Conservation (phyloP, 2,329 filamentous ascomycete species). For the Arthrobotrys entomopaga region DNA sequence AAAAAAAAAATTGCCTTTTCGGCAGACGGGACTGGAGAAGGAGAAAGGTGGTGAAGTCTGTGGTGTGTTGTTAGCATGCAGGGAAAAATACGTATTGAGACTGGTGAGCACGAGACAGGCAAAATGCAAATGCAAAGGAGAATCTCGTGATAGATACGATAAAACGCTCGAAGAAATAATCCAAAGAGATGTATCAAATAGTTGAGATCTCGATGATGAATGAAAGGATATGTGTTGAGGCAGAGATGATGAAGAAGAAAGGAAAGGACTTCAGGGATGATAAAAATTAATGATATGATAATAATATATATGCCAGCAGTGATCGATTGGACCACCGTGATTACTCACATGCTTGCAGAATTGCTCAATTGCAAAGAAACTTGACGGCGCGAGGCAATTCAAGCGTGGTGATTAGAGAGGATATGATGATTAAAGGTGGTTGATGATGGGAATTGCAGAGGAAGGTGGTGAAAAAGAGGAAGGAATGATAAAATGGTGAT, state of each 20-base stretch:
- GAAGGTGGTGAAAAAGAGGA: constrained; percentile 1
- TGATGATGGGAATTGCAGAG: constrained; percentile 8
- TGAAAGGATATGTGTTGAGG: constrained; percentile 2
- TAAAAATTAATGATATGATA: constrained; percentile 3
- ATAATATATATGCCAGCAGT: constrained; percentile 15
- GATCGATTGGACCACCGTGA: constrained; percentile 25
- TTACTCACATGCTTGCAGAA: constrained; percentile 40
- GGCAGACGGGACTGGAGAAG: too few relatives aligned
- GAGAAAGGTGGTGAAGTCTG: background rate
- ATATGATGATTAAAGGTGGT: constrained; percentile 9
- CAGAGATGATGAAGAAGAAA: constrained; percentile 8
- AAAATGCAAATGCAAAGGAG: constrained; percentile 17
- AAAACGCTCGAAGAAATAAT: background rate
- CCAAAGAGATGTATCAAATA: background rate
- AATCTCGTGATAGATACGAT: constrained; percentile 4
- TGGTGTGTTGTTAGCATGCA: constrained; percentile 35
- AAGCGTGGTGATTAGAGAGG: constrained; percentile 14
- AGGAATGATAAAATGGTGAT: constrained; percentile 17
- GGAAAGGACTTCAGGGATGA: constrained; percentile 7
- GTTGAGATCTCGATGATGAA: background rate
- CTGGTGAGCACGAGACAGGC: constrained; percentile 30
- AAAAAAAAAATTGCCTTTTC: constrained; percentile 24
- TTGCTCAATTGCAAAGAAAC: constrained; percentile 3
- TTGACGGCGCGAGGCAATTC: background rate
- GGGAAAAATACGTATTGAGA: constrained; percentile 17